Evolutionary conservation across 768 basidiomycete genomes (phyloP), one percentile per base, ranked within the genome.

Genomic region (Kwoniella mangroviensis): DNA sequence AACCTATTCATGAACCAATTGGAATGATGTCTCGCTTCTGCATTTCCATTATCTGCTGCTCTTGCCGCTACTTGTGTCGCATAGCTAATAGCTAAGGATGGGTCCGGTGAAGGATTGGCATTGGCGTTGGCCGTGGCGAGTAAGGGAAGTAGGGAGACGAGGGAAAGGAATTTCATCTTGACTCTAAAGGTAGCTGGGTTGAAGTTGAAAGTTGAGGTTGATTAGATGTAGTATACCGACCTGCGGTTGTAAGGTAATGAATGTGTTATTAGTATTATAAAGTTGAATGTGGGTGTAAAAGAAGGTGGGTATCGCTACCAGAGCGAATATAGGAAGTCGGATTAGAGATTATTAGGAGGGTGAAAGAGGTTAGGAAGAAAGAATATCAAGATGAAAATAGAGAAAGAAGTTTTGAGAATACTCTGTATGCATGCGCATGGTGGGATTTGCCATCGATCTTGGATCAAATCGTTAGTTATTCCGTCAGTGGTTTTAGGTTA

Each of bases 131-230:
- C 65, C 12, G 62, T 57, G 34, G 54, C 61, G 24, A 69, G 55
- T 6, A 69, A 34, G 6, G 68, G 68, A 22, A 69, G 40, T n/a
- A 69, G 54, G 12, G 62, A 40, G 54, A 64, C 51, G 24, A 69
- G 55, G 4, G 68, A 63, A 9, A 69, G 62, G 26, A 69, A 60
- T 26, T 60, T 69, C 68, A 69, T 69, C 53, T 60, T 68, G 45
- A 21, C 19, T 57, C 54, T n/a, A 22, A 11, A 42, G 17, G 22
- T 59, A 24, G 17, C 60, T 34, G 41, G 28, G 1, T 24, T 34
- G 28, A 61, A 43, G 41, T n/a, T 43, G 19, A n/a, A 61, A n/a
- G 17, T 43, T 63, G 45, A 42, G 24, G 60, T 11, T 62, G 60
- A 34, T 34, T 43, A 26, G 28, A n/a, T 34, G 24, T 19, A 17